Evolutionary conservation across 2,329 filamentous ascomycete genomes (phyloP), one percentile per base, ranked within the genome.

Genomic region (Pyricularia pennisetigena): DNA sequence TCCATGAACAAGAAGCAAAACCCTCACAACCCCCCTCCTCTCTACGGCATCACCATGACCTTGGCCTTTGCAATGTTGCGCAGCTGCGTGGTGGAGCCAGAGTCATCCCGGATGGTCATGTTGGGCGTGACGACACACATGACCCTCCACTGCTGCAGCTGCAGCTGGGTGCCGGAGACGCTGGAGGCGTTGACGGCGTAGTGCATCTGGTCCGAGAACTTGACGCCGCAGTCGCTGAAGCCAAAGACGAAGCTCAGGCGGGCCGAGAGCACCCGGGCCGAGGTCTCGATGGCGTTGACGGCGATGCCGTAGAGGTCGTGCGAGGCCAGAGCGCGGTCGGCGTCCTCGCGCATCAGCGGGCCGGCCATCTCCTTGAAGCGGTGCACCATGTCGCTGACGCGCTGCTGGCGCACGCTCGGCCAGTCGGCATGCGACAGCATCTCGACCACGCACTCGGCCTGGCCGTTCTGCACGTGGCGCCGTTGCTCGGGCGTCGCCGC

Each of bases 91-190:
- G 78, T 80, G 63, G 75, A 73, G 16, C 81, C 82, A 1, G 76
- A 80, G 54, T 86, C 84, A 70, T 85, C 84, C 35, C 84, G 79
- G 71, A 84, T 80, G 1, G 83, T 86, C 64, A 87, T 80, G 9
- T 82, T 80, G 0, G 85, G 85, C 0, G 85, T 86, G 5, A 84
- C 82, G 30, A 84, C 82, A 1, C 86, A 78, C 67, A 82, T 81
- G n/a, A 87, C 74, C 5, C 84, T 81, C 75, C 79, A 82, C 72
- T 86, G 83, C 72, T 79, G 79, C 6, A 78, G 76, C 75, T 86
- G 83, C 24, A 86, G 74, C 20, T 23, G 9, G 14, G 32, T 20
- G 64, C 41, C 64, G 68, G 78, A 74, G 0, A 79, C 76, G 49
- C 81, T 77, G 49, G 73, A 71, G 28, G 79, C 78, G 75, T 84